Evolutionary conservation across 169 alveolate genomes (phyloP).

Genomic region (Cryptosporidium parvum): DNA sequence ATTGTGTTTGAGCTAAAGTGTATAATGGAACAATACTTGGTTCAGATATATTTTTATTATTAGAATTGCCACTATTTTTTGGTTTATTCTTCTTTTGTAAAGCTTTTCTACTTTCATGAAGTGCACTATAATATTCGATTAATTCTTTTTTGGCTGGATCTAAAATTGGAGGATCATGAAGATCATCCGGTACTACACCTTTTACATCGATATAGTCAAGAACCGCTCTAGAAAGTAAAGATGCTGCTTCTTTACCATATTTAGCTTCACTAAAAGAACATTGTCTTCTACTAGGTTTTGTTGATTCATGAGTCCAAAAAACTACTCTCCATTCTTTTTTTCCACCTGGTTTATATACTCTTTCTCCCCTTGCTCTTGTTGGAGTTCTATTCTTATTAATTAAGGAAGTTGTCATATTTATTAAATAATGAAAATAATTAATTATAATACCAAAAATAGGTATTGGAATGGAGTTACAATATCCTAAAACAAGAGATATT

Average conservation of each 20-base stretch:
- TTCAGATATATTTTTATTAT: background rate
- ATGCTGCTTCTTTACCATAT: conserved; percentile 74
- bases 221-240: conserved; percentile 65
- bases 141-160: conserved; percentile 72
- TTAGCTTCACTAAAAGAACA: conserved; percentile 75
- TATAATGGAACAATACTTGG: conserved; percentile 63
- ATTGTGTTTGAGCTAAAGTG: conserved; percentile 34
- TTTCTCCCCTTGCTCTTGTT: conserved; percentile 73
- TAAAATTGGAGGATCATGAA: conserved; percentile 70
- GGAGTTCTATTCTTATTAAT: conserved; percentile 34
- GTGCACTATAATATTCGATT: conserved; percentile 65
- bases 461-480: background rate
- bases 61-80: background rate
- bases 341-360: conserved; percentile 73
- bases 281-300: conserved; percentile 75
- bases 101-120: conserved; percentile 72
- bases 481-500: background rate
- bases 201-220: conserved; percentile 69
- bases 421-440: background rate
- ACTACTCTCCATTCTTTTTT: conserved; percentile 75
- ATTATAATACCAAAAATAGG: background rate
- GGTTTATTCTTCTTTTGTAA: conserved; percentile 32
- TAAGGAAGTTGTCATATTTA: conserved; percentile 31
- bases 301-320: conserved; percentile 72
- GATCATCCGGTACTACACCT: conserved; percentile 74